Conservation (phyloP, 345 rosid genomes). For the Eucalyptus erythrocorys region DNA sequence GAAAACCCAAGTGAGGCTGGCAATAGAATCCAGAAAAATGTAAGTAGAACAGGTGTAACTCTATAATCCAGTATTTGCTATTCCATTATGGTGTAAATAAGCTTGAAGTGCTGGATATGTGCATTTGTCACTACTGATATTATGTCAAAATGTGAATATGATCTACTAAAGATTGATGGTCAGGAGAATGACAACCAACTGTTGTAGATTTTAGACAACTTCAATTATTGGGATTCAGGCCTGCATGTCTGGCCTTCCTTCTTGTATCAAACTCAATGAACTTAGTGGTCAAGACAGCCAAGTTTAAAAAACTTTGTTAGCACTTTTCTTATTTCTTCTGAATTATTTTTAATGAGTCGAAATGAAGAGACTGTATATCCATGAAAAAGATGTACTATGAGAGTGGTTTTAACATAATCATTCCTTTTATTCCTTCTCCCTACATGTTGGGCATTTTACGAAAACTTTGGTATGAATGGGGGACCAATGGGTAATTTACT, state of each 20-base stretch:
- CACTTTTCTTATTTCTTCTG: neutral
- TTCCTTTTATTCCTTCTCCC: neutral
- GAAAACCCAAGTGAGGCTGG: slow-evolving; percentile 92
- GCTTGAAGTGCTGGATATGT: neutral
- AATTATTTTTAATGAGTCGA: neutral
- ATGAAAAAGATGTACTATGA: neutral
- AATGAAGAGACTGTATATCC: neutral
- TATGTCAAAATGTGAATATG: neutral
- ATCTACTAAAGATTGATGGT: neutral
- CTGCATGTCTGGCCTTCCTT: neutral
- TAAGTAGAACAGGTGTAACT: slow-evolving; percentile 6
- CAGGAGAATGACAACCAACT: neutral
- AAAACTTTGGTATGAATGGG: neutral
- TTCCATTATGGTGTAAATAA: neutral
- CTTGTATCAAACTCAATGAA: neutral
- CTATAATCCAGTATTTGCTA: neutral
- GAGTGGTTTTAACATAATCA: neutral
- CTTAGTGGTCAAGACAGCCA: neutral
- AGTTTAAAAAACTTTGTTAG: neutral
- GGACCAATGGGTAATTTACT: neutral
- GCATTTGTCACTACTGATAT: neutral
- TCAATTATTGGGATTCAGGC: neutral
- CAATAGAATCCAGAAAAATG: slow-evolving; percentile 83
- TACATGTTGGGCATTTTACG: neutral
- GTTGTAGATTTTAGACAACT: neutral